Evolutionary conservation across 1,139 yeast species (phyloP).

Genomic region (Tardiomyces blankii): DNA sequence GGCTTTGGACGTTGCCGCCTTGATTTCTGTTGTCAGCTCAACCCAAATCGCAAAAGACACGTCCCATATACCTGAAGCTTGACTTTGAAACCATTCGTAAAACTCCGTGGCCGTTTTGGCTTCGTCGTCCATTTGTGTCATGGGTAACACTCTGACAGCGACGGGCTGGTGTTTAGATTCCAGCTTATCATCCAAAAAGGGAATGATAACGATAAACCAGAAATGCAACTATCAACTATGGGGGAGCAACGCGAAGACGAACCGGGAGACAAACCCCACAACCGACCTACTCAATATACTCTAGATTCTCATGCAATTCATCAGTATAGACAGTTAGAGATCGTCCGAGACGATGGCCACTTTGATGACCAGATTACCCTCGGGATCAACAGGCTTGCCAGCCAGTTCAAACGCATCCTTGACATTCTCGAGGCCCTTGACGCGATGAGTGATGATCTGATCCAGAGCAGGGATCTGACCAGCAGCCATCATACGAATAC

Average conservation of each 20-base stretch:
- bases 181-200: too few relatives aligned
- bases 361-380: conserved; percentile 20
- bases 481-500: conserved; percentile 15
- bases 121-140: background rate
- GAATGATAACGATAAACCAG: too few relatives aligned
- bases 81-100: background rate
- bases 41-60: background rate
- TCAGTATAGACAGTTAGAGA: too few relatives aligned
- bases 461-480: conserved; percentile 16
- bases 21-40: background rate
- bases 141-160: too few relatives aligned
- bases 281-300: too few relatives aligned
- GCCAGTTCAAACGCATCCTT: conserved; percentile 21
- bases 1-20: background rate
- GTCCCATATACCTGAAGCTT: background rate
- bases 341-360: conserved; percentile 12
- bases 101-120: background rate
- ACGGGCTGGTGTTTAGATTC: too few relatives aligned
- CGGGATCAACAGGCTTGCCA: conserved; percentile 17
- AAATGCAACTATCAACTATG: too few relatives aligned
- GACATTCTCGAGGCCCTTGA: conserved; percentile 19
- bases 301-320: too few relatives aligned
- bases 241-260: too few relatives aligned
- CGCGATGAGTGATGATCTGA: conserved; percentile 18
- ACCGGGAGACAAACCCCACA: too few relatives aligned